Evolutionary conservation across 768 basidiomycete species (phyloP).

Genomic region (Serendipita vermifera): DNA sequence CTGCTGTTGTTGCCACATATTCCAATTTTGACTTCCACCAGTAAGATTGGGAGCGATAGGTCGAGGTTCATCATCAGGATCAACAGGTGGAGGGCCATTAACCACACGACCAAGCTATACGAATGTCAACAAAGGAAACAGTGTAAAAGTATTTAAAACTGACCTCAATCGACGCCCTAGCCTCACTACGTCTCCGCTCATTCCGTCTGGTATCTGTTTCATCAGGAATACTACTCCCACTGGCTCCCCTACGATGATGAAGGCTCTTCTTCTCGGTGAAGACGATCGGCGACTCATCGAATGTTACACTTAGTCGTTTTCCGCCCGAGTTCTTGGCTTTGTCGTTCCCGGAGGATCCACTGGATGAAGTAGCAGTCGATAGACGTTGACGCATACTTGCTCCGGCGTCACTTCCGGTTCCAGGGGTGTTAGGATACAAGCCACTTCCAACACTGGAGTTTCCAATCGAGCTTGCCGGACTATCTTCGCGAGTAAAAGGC

Average conservation of each 20-base stretch:
- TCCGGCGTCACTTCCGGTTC: conserved; percentile 56
- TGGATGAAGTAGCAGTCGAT: background rate
- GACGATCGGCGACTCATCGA: conserved; percentile 14
- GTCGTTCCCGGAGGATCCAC: conserved; percentile 7
- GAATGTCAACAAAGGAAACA: conserved; percentile 10
- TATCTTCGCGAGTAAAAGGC: conserved; percentile 50
- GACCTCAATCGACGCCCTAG: conserved; percentile 81
- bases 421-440: conserved; percentile 57
- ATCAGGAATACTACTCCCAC: conserved; percentile 16
- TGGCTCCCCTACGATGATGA: conserved; percentile 12
- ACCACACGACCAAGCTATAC: conserved; percentile 73
- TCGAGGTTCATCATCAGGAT: conserved; percentile 23
- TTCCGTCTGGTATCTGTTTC: conserved; percentile 31
- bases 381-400: background rate
- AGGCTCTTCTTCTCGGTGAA: conserved; percentile 4
- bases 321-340: conserved; percentile 15
- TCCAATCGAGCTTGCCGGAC: conserved; percentile 74
- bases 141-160: conserved; percentile 18
- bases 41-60: conserved; percentile 18
- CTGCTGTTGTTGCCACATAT: conserved; percentile 23
- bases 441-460: conserved; percentile 72
- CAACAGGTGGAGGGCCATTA: conserved; percentile 57
- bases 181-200: conserved; percentile 66
- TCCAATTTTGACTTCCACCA: conserved; percentile 24
- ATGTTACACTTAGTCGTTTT: conserved; percentile 17